Evolutionary conservation across 345 rosid species (phyloP).

Genomic region (Populus euphratica): DNA sequence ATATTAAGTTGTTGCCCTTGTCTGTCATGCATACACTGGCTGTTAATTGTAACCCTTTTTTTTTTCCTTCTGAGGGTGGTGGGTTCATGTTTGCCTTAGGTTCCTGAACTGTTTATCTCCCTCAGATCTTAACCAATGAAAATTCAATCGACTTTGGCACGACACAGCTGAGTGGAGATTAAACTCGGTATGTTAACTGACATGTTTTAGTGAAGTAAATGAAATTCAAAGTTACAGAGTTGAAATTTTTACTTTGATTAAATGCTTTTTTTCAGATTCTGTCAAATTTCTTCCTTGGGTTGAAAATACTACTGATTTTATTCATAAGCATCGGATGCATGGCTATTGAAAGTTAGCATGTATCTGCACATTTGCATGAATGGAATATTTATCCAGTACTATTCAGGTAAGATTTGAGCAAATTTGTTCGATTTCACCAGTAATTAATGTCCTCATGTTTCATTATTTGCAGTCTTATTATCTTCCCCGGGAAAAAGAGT

Average conservation of each 20-base stretch:
- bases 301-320: slow-evolving; percentile 81
- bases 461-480: not conserved
- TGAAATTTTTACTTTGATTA: not conserved
- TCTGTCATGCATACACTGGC: slow-evolving; percentile 12
- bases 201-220: not conserved
- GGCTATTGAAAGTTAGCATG: slow-evolving; percentile 95
- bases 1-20: not conserved
- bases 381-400: slow-evolving; percentile 80
- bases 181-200: slow-evolving; percentile 66
- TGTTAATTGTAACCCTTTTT: not conserved
- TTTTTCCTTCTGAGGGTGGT: slow-evolving; percentile 6
- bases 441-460: not conserved
- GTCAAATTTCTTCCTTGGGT: slow-evolving; percentile 97
- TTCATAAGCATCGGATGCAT: slow-evolving; percentile 72
- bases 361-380: slow-evolving; percentile 90
- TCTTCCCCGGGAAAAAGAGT: not conserved
- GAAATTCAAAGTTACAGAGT: not conserved
- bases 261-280: slow-evolving; percentile 51
- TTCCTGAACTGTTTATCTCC: slow-evolving; percentile 97
- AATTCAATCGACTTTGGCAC: slow-evolving; percentile 86
- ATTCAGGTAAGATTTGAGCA: slow-evolving; percentile 60
- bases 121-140: slow-evolving; percentile 84
- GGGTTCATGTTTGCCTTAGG: slow-evolving; percentile 39
- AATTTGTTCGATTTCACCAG: not conserved
- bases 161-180: slow-evolving; percentile 69